Evolutionary conservation across 192 early-diverging fungal genomes (phyloP), one percentile per base, ranked within the genome.

Genomic region (Anaeromyces robustus): DNA sequence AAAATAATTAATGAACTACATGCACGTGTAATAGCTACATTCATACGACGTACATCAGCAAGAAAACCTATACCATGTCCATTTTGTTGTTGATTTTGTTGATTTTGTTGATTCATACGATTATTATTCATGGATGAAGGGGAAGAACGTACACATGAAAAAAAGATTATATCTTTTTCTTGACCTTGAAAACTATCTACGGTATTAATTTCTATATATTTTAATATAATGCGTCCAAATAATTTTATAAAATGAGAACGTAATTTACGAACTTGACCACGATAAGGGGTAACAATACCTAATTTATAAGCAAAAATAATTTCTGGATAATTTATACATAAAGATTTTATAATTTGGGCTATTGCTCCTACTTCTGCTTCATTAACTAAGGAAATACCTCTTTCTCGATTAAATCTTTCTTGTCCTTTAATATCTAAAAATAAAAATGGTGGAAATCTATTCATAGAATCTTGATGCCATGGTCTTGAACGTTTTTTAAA

Each of bases 151-250:
- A 99, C 97, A 81, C 95, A 96, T 0, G 95, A 96, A 79, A 99
- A 94, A 78, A 99, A 95, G 31, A 99, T 94, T 32, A 98, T 94
- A 29, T 97, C 97, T 84, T 98, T 98, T 83, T 98, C 96, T 85
- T 97, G 94, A 13, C 96, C 97, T 86, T 99, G 96, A 83, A 99
- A 99, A 17, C 96, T 96, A 84, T 98, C 96, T 78, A 89, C 95
- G 0, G 96, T 98, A 84, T 97, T 96, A 81, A 98, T 92, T 82
- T 97, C 96, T 3, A 99, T 90, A 2, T 87, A 86, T 30, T 94
- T 87, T 0, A 93, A 86, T 29, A 94, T 88, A 2, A 81, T 80
- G 0, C 80, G 32, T 0, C 94, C 94, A 86, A 94, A 93, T n/a
- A 81, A 78, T 28, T 84, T 52, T 13, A 85, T 81, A 79, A 99